Percentiles rank a stretch among this genome's conserved stretches.
phyloP scores from a whole-genome alignment of 805 yeast species.

The Schizosaccharomyces japonicus region DNA sequence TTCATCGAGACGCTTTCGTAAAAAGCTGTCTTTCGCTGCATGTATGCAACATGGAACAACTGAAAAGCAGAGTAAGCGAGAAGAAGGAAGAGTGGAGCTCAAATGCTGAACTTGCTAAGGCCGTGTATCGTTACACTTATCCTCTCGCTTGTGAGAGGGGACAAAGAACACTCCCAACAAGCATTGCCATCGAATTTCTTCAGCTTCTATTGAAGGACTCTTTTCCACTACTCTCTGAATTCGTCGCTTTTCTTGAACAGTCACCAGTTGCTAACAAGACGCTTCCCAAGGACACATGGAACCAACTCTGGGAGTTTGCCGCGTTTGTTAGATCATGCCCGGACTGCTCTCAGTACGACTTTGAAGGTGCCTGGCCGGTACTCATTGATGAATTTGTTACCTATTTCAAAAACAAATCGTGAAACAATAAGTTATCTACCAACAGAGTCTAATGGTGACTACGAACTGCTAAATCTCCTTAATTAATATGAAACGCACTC shows the following conservation, averaged over 20 bases:
- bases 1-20: constrained; percentile 27
- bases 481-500: too few species aligned
- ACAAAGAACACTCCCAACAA: constrained; percentile 13
- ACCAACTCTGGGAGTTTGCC: constrained; percentile 51
- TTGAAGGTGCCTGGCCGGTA: constrained; percentile 78
- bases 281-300: constrained; percentile 61
- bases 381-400: constrained; percentile 55
- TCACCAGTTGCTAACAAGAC: constrained; percentile 16
- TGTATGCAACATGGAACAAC: constrained; percentile 19
- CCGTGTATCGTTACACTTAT: constrained; percentile 51
- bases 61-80: constrained; percentile 22
- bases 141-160: constrained; percentile 37
- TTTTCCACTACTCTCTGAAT: constrained; percentile 16
- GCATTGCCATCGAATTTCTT: neutral
- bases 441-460: too few species aligned
- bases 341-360: constrained; percentile 47
- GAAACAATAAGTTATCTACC: too few species aligned
- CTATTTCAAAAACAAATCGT: neutral
- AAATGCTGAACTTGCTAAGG: constrained; percentile 22
- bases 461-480: too few species aligned
- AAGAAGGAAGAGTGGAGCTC: constrained; percentile 17
- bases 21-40: constrained; percentile 29
- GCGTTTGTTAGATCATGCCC: constrained; percentile 17
- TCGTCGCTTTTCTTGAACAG: constrained; percentile 32
- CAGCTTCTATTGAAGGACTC: constrained; percentile 29